phyloP scores from a whole-genome alignment of 768 basidiomycete species.

The Clitopilus hobsonii region DNA sequence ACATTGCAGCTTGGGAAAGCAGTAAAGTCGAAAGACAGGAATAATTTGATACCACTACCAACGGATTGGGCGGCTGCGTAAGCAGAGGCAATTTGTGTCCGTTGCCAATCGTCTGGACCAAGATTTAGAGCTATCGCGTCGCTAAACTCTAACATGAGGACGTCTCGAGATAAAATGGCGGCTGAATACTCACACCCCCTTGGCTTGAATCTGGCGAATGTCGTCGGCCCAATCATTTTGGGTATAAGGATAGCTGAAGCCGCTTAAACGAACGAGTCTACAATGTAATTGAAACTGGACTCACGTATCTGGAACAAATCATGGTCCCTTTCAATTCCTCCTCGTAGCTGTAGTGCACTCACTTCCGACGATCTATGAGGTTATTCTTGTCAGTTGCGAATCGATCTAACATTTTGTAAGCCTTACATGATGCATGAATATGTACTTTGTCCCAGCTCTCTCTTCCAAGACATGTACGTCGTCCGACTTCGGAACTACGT shows the following conservation, averaged over 20 bases:
- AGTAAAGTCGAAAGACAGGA: slow-evolving; percentile 54
- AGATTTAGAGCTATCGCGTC: slow-evolving; percentile 66
- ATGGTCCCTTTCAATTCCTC: not conserved
- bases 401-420: not conserved
- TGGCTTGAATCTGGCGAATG: slow-evolving; percentile 33
- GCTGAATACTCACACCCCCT: slow-evolving; percentile 36
- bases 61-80: slow-evolving; percentile 43
- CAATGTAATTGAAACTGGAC: slow-evolving; percentile 6
- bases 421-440: slow-evolving; percentile 49
- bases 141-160: slow-evolving; percentile 26
- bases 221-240: slow-evolving; percentile 36
- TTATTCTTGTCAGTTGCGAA: not conserved
- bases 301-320: slow-evolving; percentile 35
- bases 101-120: slow-evolving; percentile 51
- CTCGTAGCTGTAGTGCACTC: slow-evolving; percentile 12
- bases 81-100: slow-evolving; percentile 40
- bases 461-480: slow-evolving; percentile 18
- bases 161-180: not conserved
- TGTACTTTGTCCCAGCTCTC: slow-evolving; percentile 40
- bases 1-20: slow-evolving; percentile 42
- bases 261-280: not conserved
- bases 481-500: not conserved
- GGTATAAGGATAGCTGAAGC: slow-evolving; percentile 33
- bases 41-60: slow-evolving; percentile 43
- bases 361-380: slow-evolving; percentile 42